These are phyloP conservation scores for Cladorrhinum sp. DNA, from an alignment of 2,329 filamentous ascomycete species.

Conservation along the genomic window DNA sequence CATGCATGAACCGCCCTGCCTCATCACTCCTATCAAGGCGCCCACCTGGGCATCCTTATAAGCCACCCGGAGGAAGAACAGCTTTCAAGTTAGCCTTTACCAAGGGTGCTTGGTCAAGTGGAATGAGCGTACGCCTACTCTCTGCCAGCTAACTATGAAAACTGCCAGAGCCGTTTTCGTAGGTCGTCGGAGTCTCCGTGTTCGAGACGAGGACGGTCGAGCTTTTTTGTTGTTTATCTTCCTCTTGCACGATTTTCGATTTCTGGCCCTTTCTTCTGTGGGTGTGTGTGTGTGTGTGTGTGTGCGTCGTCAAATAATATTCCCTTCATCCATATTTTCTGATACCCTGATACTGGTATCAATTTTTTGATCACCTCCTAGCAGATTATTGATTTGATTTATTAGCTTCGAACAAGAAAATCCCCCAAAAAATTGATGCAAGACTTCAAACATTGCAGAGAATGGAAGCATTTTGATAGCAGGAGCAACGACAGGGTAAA, in stretches of 20 bases:
- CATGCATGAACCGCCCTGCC: neutral
- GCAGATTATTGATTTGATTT: too few relatives aligned
- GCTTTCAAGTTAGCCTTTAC: neutral
- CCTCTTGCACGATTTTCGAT: neutral
- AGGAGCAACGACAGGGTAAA: neutral
- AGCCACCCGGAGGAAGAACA: neutral
- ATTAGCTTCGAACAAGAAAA: too few relatives aligned
- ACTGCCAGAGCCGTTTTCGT: neutral
- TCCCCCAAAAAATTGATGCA: too few relatives aligned
- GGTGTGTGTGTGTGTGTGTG: too few relatives aligned
- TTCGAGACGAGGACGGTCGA: neutral
- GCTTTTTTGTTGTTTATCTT: neutral
- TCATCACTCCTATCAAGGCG: neutral
- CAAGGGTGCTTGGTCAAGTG: neutral
- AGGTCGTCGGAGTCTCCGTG: neutral
- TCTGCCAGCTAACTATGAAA: neutral
- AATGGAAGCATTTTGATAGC: too few relatives aligned
- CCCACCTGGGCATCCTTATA: neutral
- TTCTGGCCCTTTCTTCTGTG: neutral
- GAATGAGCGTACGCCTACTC: neutral
- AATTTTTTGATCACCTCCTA: neutral
- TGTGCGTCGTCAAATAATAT: too few relatives aligned
- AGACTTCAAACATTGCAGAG: too few relatives aligned
- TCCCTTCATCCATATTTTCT: neutral
- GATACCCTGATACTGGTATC: neutral